These are phyloP conservation scores for Ceratocystis huliohia DNA, from an alignment of 2,329 filamentous ascomycete species.

Conservation along the genomic window DNA sequence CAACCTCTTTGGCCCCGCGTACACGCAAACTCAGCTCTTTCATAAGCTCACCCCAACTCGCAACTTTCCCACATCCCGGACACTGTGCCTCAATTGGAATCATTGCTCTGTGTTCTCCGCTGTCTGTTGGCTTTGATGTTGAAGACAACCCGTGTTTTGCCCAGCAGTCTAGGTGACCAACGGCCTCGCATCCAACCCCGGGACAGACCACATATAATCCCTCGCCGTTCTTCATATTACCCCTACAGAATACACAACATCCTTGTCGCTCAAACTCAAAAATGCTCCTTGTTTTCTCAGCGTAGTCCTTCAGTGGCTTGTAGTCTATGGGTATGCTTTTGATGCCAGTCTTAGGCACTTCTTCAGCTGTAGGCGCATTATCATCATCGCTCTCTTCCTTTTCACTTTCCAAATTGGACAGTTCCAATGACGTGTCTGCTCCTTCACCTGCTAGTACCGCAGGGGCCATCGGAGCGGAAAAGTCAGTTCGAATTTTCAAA, in stretches of 20 bases:
- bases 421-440: slow-evolving; percentile 1
- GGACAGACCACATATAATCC: slow-evolving; percentile 48
- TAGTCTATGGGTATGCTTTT: slow-evolving; percentile 45
- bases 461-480: slow-evolving; percentile 27
- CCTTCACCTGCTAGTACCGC: slow-evolving; percentile 4
- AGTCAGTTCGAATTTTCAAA: slow-evolving; percentile 47
- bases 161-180: slow-evolving; percentile 50
- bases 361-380: not conserved
- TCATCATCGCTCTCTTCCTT: not conserved
- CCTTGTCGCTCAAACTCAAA: slow-evolving; percentile 46
- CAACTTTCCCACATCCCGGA: slow-evolving; percentile 49
- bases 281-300: slow-evolving; percentile 42
- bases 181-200: slow-evolving; percentile 40
- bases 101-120: slow-evolving; percentile 32
- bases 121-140: slow-evolving; percentile 24
- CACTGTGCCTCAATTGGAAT: slow-evolving; percentile 59
- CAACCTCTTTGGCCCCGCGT: slow-evolving; percentile 56
- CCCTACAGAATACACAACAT: slow-evolving; percentile 40
- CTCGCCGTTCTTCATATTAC: slow-evolving; percentile 33
- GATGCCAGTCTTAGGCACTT: slow-evolving; percentile 34
- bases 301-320: slow-evolving; percentile 38
- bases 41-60: slow-evolving; percentile 67
- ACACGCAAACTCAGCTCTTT: slow-evolving; percentile 66
- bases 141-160: slow-evolving; percentile 37
- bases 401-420: not conserved